Evolutionary conservation across 495 filamentous ascomycete species (phyloP).

Genomic region (Penicillium silybi): DNA sequence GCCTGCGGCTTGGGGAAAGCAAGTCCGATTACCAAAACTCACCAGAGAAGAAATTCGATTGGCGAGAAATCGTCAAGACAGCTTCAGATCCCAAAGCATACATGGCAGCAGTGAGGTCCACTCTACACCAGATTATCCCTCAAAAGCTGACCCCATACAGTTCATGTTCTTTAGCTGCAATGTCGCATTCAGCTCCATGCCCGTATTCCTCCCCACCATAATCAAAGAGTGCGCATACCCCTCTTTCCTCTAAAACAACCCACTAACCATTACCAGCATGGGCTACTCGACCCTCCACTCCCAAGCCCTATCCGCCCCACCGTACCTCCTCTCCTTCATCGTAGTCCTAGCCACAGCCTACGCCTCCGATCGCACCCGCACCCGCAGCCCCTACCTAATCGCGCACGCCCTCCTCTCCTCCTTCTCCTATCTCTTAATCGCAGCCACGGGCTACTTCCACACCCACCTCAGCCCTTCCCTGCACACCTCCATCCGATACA

Average conservation of each 20-base stretch:
- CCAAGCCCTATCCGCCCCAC: constrained; percentile 56
- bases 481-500: constrained; percentile 47
- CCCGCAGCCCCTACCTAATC: constrained; percentile 49
- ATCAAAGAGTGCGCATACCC: constrained; percentile 44
- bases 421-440: constrained; percentile 57
- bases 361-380: constrained; percentile 46
- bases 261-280: constrained; percentile 26
- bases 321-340: constrained; percentile 53
- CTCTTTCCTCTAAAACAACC: neutral
- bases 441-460: constrained; percentile 38
- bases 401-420: constrained; percentile 54
- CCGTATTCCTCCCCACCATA: constrained; percentile 57
- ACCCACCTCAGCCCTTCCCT: constrained; percentile 20
- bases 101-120: constrained; percentile 55
- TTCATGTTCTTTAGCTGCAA: constrained; percentile 59
- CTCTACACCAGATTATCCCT: neutral
- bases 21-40: constrained; percentile 19
- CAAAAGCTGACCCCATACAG: constrained; percentile 13
- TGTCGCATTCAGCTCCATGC: constrained; percentile 56
- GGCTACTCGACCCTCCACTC: constrained; percentile 43
- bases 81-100: constrained; percentile 64
- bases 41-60: constrained; percentile 33
- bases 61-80: constrained; percentile 49
- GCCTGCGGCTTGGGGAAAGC: constrained; percentile 42
- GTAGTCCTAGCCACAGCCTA: constrained; percentile 46